These are phyloP conservation scores for Kwoniella dejecticola DNA, from an alignment of 768 basidiomycete genomes.

Conservation along the genomic window DNA sequence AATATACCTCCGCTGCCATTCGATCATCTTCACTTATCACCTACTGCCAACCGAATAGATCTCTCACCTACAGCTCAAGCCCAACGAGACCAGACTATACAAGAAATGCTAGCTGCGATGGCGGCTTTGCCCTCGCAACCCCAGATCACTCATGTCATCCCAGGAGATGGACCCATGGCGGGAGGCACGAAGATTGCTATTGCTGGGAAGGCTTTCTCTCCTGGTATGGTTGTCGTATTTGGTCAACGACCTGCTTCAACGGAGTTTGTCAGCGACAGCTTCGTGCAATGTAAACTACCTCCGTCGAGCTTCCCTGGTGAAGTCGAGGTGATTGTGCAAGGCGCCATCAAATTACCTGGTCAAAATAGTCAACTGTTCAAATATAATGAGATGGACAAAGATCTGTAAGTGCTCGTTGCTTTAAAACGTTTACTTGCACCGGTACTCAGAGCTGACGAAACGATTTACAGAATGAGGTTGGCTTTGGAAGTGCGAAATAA, in stretches of 20 bases:
- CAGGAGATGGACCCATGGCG: conserved; percentile 68
- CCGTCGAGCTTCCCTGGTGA: conserved; percentile 77
- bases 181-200: conserved; percentile 95
- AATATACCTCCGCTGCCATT: conserved; percentile 21
- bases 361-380: conserved; percentile 32
- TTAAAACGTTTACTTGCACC: background rate
- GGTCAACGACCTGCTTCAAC: conserved; percentile 69
- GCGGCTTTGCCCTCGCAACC: conserved; percentile 55
- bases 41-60: conserved; percentile 16
- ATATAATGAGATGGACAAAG: conserved; percentile 42
- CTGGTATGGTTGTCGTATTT: conserved; percentile 71
- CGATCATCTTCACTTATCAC: conserved; percentile 19
- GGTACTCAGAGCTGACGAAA: background rate
- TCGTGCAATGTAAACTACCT: conserved; percentile 82
- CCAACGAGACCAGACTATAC: conserved; percentile 23
- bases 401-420: conserved; percentile 48
- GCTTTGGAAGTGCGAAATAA: conserved; percentile 43
- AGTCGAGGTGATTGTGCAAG: conserved; percentile 87
- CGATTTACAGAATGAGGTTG: conserved; percentile 33
- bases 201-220: conserved; percentile 79
- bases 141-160: conserved; percentile 59
- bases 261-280: conserved; percentile 80
- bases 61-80: conserved; percentile 19
- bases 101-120: conserved; percentile 19
- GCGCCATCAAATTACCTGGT: conserved; percentile 58